Evolutionary conservation across 768 basidiomycete genomes (phyloP).

Genomic region (Pholiota molesta): DNA sequence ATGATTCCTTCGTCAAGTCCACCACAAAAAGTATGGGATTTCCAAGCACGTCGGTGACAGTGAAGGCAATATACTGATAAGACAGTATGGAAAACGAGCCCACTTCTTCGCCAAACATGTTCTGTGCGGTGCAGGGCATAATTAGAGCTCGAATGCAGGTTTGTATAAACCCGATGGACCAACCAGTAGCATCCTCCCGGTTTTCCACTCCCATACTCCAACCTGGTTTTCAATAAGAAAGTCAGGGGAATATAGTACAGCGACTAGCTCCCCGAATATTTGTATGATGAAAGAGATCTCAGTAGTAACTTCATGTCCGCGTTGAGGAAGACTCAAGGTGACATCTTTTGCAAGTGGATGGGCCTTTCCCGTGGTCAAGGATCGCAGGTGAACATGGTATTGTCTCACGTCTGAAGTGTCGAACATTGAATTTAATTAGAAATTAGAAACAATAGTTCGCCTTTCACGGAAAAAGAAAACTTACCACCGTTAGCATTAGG

Average conservation of each 20-base stretch:
- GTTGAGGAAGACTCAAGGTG: slow-evolving; percentile 33
- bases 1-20: slow-evolving; percentile 38
- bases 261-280: slow-evolving; percentile 54
- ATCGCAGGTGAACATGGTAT: slow-evolving; percentile 46
- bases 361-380: slow-evolving; percentile 44
- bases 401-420: neutral
- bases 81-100: slow-evolving; percentile 46
- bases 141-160: slow-evolving; percentile 15
- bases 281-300: slow-evolving; percentile 51
- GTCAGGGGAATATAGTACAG: slow-evolving; percentile 45
- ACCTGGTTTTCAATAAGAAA: slow-evolving; percentile 45
- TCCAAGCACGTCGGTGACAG: slow-evolving; percentile 24
- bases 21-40: slow-evolving; percentile 36
- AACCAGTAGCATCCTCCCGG: slow-evolving; percentile 51
- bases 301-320: slow-evolving; percentile 13
- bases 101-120: slow-evolving; percentile 34
- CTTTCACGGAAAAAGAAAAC: neutral
- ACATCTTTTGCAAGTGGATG: slow-evolving; percentile 47
- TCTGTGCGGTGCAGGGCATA: slow-evolving; percentile 15
- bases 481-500: slow-evolving; percentile 8
- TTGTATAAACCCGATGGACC: slow-evolving; percentile 25
- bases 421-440: neutral
- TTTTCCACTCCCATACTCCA: slow-evolving; percentile 71
- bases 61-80: slow-evolving; percentile 41
- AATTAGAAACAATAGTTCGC: neutral